Conservation (phyloP, 2,329 filamentous ascomycete species). For the Polychaeton citri region DNA sequence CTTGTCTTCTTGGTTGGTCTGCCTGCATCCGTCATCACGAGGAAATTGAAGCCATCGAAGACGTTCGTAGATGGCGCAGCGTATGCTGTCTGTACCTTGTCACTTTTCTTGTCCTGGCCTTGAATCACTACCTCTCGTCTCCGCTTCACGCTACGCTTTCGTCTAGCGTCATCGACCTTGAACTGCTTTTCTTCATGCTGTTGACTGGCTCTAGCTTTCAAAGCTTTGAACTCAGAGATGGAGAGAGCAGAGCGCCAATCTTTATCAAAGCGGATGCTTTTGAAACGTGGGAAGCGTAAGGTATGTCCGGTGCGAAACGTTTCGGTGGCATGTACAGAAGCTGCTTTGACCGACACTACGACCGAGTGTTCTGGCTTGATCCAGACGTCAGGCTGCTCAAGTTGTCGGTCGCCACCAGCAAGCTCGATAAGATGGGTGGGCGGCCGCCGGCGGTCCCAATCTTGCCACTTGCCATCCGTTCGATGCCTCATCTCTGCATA, state of each 20-base stretch:
- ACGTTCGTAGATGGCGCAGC: constrained; percentile 47
- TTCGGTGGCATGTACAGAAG: constrained; percentile 60
- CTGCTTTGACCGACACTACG: constrained; percentile 79
- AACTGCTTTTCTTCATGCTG: constrained; percentile 61
- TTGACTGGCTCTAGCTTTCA: constrained; percentile 57
- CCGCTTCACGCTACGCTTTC: constrained; percentile 44
- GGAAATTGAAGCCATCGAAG: constrained; percentile 69
- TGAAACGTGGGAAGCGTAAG: constrained; percentile 83
- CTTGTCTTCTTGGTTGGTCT: constrained; percentile 63
- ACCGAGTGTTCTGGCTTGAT: constrained; percentile 81
- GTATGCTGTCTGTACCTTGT: constrained; percentile 36
- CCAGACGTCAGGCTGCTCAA: constrained; percentile 80
- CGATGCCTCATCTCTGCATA: constrained; percentile 70
- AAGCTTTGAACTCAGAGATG: constrained; percentile 59
- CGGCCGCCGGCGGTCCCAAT: constrained; percentile 67
- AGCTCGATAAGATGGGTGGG: constrained; percentile 70
- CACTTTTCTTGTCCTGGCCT: constrained; percentile 46
- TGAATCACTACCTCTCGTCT: constrained; percentile 62
- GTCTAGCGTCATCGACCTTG: constrained; percentile 54
- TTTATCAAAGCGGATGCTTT: constrained; percentile 67
- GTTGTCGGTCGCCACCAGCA: constrained; percentile 60
- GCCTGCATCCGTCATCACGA: constrained; percentile 61
- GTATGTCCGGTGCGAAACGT: constrained; percentile 67
- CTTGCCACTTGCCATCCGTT: constrained; percentile 82
- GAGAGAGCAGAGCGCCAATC: constrained; percentile 70